Base-by-base conservation (phyloP, 192 early-diverging fungal genomes). In the Lobulomyces angularis region DNA sequence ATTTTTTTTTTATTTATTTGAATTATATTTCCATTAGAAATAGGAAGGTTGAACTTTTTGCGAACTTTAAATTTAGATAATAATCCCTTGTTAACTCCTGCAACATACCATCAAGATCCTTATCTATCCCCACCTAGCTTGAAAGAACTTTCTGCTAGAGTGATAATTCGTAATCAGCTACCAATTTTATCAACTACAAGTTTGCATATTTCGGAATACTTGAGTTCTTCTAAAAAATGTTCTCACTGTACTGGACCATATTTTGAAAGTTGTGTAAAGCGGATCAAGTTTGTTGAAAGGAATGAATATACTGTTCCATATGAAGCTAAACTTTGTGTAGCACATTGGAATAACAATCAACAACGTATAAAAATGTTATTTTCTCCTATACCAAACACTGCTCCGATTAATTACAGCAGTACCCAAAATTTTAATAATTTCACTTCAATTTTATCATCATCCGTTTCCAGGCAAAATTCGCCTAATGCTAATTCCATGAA, bases 211-310 rank as follows among this genome's bases (percentile, higher is more conserved):
- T 70, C 74, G 49, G 53, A 54, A 14, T 89, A 86, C 51, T 45
- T 90, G 21, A 57, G 58, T 4, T 68, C 62, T 9, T 64, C 66
- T 0, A 50, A 66, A 16, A 40, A 46, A 16, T 90, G 87, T 53
- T 63, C 76, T 5, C 84, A 78, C 61, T 90, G 87, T 51, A 51
- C 57, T 9, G 86, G 87, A 5, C 87, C 87, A 7, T 84, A 77
- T 43, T 82, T 86, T 52, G 78, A 84, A 22, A 55, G 50, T 3
- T 70, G 36, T 48, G 61, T 69, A 5, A 60, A 54, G 20, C 69
- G 84, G 18, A 59, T 70, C 25, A 67, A 74, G 29, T 61, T 77
- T 9, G 69, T 84, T 30, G 76, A 79, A 35, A 74, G 81, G 29
- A 53, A 50, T 8, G 64, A 67, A 0, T 45, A 59, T 18, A 54